Evolutionary conservation across 129 eudicot species (phyloP).

Genomic region (Lonicera japonica): DNA sequence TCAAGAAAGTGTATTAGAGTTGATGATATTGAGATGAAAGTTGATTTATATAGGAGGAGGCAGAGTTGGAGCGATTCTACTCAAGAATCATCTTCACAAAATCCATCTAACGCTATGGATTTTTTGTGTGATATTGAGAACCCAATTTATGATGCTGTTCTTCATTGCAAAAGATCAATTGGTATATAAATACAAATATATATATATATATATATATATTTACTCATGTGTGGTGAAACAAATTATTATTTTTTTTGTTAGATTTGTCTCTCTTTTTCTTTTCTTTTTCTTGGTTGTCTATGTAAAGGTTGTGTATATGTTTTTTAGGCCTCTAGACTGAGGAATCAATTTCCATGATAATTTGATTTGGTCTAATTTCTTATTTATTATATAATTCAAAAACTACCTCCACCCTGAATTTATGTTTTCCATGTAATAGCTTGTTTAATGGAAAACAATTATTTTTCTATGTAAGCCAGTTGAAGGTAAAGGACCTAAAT

Average conservation of each 20-base stretch:
- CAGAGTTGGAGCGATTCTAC: slow-evolving; percentile 34
- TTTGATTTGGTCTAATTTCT: too few relatives aligned
- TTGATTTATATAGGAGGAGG: slow-evolving; percentile 13
- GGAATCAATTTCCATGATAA: too few relatives aligned
- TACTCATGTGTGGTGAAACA: too few relatives aligned
- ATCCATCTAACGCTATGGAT: slow-evolving; percentile 6
- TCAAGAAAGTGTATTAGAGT: slow-evolving; percentile 41
- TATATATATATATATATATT: neutral
- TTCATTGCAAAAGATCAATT: slow-evolving; percentile 52
- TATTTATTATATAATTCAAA: too few relatives aligned
- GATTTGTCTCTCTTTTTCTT: neutral
- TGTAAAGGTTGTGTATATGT: too few relatives aligned
- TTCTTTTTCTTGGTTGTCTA: too few relatives aligned
- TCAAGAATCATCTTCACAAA: slow-evolving; percentile 15
- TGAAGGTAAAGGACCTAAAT: too few relatives aligned
- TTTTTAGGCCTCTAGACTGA: too few relatives aligned
- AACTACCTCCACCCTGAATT: too few relatives aligned
- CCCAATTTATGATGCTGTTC: slow-evolving; percentile 45
- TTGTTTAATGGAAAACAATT: too few relatives aligned
- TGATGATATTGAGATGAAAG: slow-evolving; percentile 39
- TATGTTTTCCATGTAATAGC: too few relatives aligned
- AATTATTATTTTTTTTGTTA: neutral
- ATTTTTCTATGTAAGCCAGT: too few relatives aligned
- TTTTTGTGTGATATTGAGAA: slow-evolving; percentile 23
- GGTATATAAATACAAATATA: slow-evolving; percentile 2